Conservation (phyloP, 768 basidiomycete genomes). For the Lactifluus hygrophoroides region DNA sequence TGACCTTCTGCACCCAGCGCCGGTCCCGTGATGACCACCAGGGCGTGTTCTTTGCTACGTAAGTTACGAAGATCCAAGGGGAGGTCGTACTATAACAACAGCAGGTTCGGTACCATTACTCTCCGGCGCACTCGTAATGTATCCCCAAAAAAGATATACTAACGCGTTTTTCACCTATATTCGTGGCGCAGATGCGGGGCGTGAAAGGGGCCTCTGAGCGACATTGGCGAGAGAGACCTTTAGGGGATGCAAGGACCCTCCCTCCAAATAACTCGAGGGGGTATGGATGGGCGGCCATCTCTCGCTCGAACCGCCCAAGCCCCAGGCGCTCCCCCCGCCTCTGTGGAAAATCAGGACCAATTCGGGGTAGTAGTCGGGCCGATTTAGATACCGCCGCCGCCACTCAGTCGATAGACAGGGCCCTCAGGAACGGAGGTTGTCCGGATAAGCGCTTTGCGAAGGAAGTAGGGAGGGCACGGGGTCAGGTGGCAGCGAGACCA, state of each 20-base stretch:
- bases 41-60: not conserved
- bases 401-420: not conserved
- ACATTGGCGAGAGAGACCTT: not conserved
- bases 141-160: not conserved
- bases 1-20: not conserved
- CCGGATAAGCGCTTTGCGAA: not conserved
- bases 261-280: not conserved
- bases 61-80: not conserved
- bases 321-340: not conserved
- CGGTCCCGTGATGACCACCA: not conserved
- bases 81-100: too few relatives aligned
- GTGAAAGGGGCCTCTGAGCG: not conserved
- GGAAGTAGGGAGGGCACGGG: not conserved
- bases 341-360: not conserved
- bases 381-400: not conserved
- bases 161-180: not conserved
- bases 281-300: not conserved
- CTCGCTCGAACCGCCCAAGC: not conserved
- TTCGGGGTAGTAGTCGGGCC: not conserved
- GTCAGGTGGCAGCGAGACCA: not conserved
- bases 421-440: slow-evolving; percentile 3
- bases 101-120: not conserved
- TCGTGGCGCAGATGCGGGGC: not conserved
- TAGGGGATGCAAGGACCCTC: not conserved
- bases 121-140: not conserved